A percentile compares a stretch with the other conserved stretches of the same genome.
These are phyloP conservation scores for Huntiella moniliformis DNA, from an alignment of 2,329 filamentous ascomycete genomes.

Conservation along the genomic window DNA sequence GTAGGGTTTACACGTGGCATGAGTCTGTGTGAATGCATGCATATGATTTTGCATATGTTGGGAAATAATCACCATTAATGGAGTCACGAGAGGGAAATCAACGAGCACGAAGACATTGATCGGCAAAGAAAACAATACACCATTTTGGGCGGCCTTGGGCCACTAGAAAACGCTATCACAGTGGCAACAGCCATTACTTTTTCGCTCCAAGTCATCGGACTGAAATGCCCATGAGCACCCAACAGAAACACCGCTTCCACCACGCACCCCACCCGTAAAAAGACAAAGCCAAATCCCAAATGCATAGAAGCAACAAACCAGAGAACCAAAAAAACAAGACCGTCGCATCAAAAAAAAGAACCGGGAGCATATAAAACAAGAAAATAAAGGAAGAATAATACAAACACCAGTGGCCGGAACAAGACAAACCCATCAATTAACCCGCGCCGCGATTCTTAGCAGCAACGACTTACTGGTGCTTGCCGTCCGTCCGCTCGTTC, in stretches of 20 bases:
- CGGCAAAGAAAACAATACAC: not conserved
- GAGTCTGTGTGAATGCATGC: not conserved
- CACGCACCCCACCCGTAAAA: not conserved
- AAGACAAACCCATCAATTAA: no score
- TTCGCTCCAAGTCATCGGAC: not conserved
- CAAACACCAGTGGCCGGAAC: not conserved
- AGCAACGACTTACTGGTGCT: slow-evolving; percentile 20
- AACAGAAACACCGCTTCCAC: no score
- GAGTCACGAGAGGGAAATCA: not conserved
- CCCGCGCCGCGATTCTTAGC: not conserved
- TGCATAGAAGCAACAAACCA: not conserved
- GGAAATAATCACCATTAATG: not conserved
- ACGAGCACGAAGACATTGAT: not conserved
- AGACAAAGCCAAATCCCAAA: not conserved
- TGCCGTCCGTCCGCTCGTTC: slow-evolving; percentile 39
- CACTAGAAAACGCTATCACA: not conserved
- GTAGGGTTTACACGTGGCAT: no score
- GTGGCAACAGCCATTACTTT: not conserved
- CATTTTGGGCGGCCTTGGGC: not conserved
- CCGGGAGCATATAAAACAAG: not conserved
- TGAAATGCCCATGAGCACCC: not conserved
- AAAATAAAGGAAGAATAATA: not conserved
- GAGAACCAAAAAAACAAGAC: not conserved
- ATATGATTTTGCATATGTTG: not conserved
- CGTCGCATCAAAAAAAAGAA: slow-evolving; percentile 1